Conservation (phyloP, 768 basidiomycete genomes). For the Coprinopsis strossmayeri region DNA sequence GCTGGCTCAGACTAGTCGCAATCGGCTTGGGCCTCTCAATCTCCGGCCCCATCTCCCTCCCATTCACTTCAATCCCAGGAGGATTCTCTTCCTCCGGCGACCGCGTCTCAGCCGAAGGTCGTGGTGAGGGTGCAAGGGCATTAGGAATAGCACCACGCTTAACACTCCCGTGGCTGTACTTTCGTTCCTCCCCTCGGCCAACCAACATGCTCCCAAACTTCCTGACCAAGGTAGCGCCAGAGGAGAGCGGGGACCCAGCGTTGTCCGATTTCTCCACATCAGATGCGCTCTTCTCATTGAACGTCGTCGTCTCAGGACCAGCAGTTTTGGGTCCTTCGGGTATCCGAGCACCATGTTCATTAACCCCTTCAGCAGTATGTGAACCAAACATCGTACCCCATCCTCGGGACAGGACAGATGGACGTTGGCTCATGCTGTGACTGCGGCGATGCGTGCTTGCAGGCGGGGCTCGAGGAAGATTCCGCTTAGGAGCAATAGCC, state of each 20-base stretch:
- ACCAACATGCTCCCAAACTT: constrained; percentile 70
- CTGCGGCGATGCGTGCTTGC: constrained; percentile 77
- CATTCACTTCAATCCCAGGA: constrained; percentile 20
- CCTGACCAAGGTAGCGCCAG: constrained; percentile 68
- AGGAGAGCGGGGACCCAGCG: constrained; percentile 35
- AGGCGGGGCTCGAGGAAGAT: constrained; percentile 61
- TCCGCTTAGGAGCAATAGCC: constrained; percentile 16
- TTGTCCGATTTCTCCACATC: constrained; percentile 22
- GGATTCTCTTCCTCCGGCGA: constrained; percentile 22
- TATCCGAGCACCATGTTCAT: constrained; percentile 28
- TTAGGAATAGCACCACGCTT: constrained; percentile 2
- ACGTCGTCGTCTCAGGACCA: constrained; percentile 56
- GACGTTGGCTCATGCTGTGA: constrained; percentile 78
- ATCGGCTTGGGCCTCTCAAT: constrained; percentile 15
- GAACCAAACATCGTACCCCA: constrained; percentile 59
- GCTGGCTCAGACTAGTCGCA: constrained; percentile 44
- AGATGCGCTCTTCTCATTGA: constrained; percentile 31
- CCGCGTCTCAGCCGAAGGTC: constrained; percentile 26
- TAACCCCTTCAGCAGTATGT: constrained; percentile 20
- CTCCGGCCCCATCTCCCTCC: constrained; percentile 7
- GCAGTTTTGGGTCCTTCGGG: constrained; percentile 50
- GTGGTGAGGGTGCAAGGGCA: constrained; percentile 14
- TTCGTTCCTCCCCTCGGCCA: constrained; percentile 30
- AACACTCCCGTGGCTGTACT: constrained; percentile 39
- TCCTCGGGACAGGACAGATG: constrained; percentile 41